These are phyloP conservation scores for Ophiostoma pallidulum DNA, from an alignment of 2,329 filamentous ascomycete species.

Conservation along the genomic window DNA sequence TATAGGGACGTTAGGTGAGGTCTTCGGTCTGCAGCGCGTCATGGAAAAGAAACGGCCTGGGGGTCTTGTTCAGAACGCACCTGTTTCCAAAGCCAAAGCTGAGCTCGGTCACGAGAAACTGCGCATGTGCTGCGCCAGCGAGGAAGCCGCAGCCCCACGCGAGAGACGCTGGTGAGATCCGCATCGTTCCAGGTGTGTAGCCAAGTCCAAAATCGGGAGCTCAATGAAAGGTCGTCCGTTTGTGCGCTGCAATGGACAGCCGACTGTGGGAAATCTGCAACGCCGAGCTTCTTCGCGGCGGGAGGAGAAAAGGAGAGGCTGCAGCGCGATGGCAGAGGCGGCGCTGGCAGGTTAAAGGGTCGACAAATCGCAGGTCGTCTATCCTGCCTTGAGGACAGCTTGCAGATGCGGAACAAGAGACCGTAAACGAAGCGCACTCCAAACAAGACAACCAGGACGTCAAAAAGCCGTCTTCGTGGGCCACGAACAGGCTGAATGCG, in stretches of 20 bases:
- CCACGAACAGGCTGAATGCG: constrained; percentile 9
- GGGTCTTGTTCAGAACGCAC: constrained; percentile 35
- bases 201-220: no score
- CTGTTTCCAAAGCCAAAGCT: constrained; percentile 66
- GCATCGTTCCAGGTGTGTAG: constrained; percentile 9
- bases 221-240: not conserved
- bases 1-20: constrained; percentile 22
- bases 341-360: not conserved
- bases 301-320: not conserved
- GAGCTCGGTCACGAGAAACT: constrained; percentile 60
- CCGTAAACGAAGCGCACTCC: not conserved
- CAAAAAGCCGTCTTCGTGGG: constrained; percentile 6
- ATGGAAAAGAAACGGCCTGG: no score
- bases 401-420: constrained; percentile 11
- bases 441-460: not conserved
- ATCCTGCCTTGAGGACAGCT: constrained; percentile 15
- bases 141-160: constrained; percentile 17
- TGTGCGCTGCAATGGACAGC: not conserved
- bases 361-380: not conserved
- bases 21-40: not conserved
- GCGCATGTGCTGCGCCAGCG: constrained; percentile 43
- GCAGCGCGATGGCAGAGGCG: not conserved
- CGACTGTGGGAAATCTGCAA: not conserved
- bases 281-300: not conserved
- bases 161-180: constrained; percentile 11